Percentiles rank a stretch among this genome's conserved stretches.
phyloP scores from a whole-genome alignment of 805 yeast genomes.

The Zygosaccharomyces bisporus region DNA sequence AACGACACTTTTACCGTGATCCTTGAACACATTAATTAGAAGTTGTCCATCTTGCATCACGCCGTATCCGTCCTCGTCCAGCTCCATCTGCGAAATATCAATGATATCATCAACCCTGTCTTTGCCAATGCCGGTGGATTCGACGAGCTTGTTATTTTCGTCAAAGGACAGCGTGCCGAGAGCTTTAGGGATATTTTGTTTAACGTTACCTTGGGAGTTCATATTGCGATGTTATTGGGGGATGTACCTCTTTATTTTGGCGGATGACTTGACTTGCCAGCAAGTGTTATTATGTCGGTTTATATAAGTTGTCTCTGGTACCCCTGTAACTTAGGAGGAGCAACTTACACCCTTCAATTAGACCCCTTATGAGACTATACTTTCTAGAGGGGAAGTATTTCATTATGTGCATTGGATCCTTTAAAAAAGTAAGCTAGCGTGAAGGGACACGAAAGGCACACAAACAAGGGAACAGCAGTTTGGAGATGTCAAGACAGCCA shows the following conservation, averaged over 20 bases:
- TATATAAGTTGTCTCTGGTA: not conserved
- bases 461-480: too few relatives aligned
- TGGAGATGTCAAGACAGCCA: not conserved
- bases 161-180: slow-evolving; percentile 34
- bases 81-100: slow-evolving; percentile 21
- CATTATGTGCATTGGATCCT: not conserved
- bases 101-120: slow-evolving; percentile 27
- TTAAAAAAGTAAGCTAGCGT: not conserved
- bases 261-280: too few relatives aligned
- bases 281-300: not conserved
- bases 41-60: slow-evolving; percentile 21
- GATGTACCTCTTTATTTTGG: too few relatives aligned
- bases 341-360: not conserved
- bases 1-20: slow-evolving; percentile 28
- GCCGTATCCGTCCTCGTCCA: slow-evolving; percentile 31
- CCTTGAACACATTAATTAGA: slow-evolving; percentile 26
- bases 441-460: not conserved
- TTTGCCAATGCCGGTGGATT: slow-evolving; percentile 33
- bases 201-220: slow-evolving; percentile 11
- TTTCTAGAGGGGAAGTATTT: not conserved
- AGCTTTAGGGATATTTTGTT: slow-evolving; percentile 23
- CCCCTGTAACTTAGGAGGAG: not conserved
- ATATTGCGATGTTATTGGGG: slow-evolving; percentile 3
- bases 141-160: slow-evolving; percentile 30
- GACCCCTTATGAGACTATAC: not conserved